These are phyloP conservation scores for Magnolia kwangsiensis DNA, from an alignment of 164 flowering plant species.

Conservation along the genomic window DNA sequence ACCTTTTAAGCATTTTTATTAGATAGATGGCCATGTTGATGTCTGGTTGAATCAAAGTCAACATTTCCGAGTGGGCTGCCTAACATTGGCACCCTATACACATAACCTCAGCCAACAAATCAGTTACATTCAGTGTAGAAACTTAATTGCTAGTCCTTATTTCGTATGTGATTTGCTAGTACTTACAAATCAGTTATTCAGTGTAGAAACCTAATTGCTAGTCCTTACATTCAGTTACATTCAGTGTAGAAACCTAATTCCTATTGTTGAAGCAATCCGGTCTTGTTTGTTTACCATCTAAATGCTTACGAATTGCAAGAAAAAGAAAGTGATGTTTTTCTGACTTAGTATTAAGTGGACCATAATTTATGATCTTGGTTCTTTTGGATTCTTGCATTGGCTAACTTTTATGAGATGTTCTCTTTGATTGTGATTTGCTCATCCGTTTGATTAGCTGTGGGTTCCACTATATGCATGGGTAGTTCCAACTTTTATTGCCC, in stretches of 20 bases:
- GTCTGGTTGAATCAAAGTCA: neutral
- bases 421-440: neutral
- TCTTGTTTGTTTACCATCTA: too few relatives aligned
- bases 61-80: neutral
- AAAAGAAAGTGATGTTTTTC: too few relatives aligned
- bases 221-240: too few relatives aligned
- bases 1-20: neutral
- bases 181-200: neutral
- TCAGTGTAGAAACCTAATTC: too few relatives aligned
- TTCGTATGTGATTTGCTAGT: too few relatives aligned
- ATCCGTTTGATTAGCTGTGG: conserved; percentile 2
- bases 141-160: too few relatives aligned
- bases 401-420: neutral
- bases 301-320: too few relatives aligned
- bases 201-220: too few relatives aligned
- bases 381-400: neutral
- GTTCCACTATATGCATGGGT: conserved; percentile 6
- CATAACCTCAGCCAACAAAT: neutral
- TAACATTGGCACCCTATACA: neutral
- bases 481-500: conserved; percentile 17
- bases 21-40: neutral
- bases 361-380: neutral
- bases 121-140: neutral
- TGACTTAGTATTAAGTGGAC: too few relatives aligned
- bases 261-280: too few relatives aligned